phyloP scores from a whole-genome alignment of 2,329 filamentous ascomycete genomes.

The Beauveria scarabaeidicola region DNA sequence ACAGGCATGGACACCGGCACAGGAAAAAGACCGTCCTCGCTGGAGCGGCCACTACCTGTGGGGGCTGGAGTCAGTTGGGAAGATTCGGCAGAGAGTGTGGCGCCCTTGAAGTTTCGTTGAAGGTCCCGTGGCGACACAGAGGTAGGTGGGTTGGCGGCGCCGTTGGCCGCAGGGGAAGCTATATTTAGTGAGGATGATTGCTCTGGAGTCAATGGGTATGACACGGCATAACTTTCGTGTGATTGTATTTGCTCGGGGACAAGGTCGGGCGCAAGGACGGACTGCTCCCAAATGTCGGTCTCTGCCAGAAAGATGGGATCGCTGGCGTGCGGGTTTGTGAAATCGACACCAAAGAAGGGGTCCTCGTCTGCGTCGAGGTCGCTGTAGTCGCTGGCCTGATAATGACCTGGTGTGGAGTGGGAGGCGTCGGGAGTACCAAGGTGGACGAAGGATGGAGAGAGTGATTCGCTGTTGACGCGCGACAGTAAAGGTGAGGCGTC shows the following conservation, averaged over 20 bases:
- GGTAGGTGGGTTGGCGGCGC: conserved; percentile 20
- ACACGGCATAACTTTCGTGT: conserved; percentile 17
- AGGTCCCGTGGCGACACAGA: conserved; percentile 35
- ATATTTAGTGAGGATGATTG: conserved; percentile 41
- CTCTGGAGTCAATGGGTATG: conserved; percentile 43
- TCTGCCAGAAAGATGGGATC: conserved; percentile 37
- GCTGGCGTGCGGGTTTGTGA: conserved; percentile 32
- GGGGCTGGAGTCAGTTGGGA: conserved; percentile 41
- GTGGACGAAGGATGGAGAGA: conserved; percentile 23
- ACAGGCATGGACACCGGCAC: conserved; percentile 32
- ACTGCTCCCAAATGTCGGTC: conserved; percentile 17
- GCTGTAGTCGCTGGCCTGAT: conserved; percentile 41
- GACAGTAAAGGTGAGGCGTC: conserved; percentile 37
- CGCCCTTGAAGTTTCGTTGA: conserved; percentile 30
- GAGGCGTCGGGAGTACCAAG: conserved; percentile 43
- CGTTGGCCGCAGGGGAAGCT: conserved; percentile 29
- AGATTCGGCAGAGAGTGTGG: conserved; percentile 21
- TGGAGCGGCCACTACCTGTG: conserved; percentile 40
- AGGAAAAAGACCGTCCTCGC: conserved; percentile 38
- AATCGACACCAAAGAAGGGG: conserved; percentile 43
- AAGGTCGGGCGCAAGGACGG: conserved; percentile 12
- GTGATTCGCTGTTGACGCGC: conserved; percentile 24
- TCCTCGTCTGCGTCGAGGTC: conserved; percentile 35
- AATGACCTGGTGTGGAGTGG: conserved; percentile 37
- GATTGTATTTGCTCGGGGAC: conserved; percentile 14